These are phyloP conservation scores for Schizophyllum amplum DNA, from an alignment of 1,284 basidiomycete species.

Conservation along the genomic window DNA sequence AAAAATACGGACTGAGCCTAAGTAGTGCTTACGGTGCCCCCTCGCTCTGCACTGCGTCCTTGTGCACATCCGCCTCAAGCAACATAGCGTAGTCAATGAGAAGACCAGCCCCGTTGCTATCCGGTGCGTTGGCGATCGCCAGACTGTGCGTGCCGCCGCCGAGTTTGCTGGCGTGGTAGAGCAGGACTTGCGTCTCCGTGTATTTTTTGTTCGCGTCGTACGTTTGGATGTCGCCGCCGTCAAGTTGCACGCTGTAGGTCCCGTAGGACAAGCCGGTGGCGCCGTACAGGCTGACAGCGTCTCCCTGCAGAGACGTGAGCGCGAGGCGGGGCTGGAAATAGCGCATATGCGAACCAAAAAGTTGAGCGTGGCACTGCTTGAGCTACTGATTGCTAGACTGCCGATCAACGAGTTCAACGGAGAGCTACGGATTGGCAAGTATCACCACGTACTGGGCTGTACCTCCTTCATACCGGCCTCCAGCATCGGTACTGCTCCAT, in stretches of 20 bases:
- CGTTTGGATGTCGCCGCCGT: constrained; percentile 6
- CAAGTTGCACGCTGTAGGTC: constrained; percentile 7
- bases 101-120: not conserved
- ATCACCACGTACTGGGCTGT: constrained; percentile 11
- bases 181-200: constrained; percentile 5
- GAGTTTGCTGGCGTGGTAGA: constrained; percentile 6
- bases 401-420: not conserved
- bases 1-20: not conserved
- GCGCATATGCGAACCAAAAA: not conserved
- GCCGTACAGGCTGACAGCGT: constrained; percentile 8
- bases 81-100: not conserved
- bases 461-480: constrained; percentile 9
- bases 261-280: constrained; percentile 8
- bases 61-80: not conserved
- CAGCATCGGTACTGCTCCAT: constrained; percentile 3
- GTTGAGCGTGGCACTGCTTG: constrained; percentile 5
- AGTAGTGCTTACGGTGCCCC: not conserved
- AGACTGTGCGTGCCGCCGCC: constrained; percentile 8
- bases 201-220: constrained; percentile 11
- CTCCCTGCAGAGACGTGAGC: constrained; percentile 6
- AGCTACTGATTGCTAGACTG: constrained; percentile 4
- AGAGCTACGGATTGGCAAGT: not conserved
- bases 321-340: not conserved
- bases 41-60: not conserved
- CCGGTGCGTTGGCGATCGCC: not conserved